These are phyloP conservation scores for Agastache rugosa DNA, from an alignment of 257 asterid genomes.

Conservation along the genomic window DNA sequence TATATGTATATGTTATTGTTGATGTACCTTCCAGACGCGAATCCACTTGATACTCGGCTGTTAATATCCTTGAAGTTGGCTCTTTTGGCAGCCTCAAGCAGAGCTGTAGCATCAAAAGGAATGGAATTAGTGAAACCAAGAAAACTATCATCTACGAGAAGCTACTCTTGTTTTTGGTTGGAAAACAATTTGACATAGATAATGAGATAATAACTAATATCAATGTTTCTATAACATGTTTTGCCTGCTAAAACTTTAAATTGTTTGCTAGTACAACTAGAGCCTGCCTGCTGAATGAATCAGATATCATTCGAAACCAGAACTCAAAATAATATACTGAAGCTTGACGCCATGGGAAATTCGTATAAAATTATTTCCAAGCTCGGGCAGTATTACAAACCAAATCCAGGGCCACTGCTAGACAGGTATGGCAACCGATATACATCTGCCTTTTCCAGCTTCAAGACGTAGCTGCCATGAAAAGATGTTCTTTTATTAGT, in stretches of 20 bases:
- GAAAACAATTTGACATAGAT: conserved; percentile 1
- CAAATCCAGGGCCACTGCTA: conserved; percentile 98
- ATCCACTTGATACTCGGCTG: conserved; percentile 71
- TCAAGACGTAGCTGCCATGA: conserved; percentile 81
- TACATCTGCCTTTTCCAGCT: conserved; percentile 97
- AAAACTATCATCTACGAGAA: neutral
- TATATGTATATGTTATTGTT: neutral
- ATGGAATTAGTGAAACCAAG: conserved; percentile 23
- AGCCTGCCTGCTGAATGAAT: conserved; percentile 1
- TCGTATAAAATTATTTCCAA: neutral
- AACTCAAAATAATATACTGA: neutral
- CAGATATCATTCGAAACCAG: neutral
- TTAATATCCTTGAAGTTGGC: conserved; percentile 72
- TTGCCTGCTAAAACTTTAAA: neutral
- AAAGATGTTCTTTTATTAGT: conserved; percentile 38
- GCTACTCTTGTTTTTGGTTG: conserved; percentile 8
- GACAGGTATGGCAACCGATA: conserved; percentile 89
- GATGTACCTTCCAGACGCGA: conserved; percentile 83
- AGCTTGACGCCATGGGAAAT: neutral
- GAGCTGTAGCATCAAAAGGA: conserved; percentile 57
- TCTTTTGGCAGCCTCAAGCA: conserved; percentile 82
- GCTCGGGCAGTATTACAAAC: conserved; percentile 50
- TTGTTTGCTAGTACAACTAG: neutral
- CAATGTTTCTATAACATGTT: conserved; percentile 9
- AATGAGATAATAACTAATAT: neutral